These are phyloP conservation scores for Russula sp. DNA, from an alignment of 768 basidiomycete species.

Conservation along the genomic window DNA sequence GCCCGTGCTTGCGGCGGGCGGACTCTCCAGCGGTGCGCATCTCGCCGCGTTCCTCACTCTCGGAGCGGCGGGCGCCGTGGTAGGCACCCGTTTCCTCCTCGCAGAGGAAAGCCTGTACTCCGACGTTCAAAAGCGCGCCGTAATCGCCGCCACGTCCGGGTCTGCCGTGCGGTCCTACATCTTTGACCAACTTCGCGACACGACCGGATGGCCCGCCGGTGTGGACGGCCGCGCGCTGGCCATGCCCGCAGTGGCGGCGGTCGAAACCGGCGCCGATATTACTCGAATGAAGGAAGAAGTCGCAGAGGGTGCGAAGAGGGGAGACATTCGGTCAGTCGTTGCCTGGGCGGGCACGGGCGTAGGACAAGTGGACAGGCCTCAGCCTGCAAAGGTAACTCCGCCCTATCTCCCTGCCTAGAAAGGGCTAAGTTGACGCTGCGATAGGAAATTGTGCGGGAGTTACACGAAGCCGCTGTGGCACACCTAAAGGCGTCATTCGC, in stretches of 20 bases:
- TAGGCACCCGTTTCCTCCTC: constrained; percentile 72
- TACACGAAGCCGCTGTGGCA: constrained; percentile 26
- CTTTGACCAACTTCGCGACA: constrained; percentile 32
- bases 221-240: constrained; percentile 40
- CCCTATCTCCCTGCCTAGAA: not conserved
- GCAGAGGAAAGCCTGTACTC: constrained; percentile 51
- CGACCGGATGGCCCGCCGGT: constrained; percentile 32
- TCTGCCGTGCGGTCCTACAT: constrained; percentile 31
- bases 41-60: constrained; percentile 58
- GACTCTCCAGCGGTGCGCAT: constrained; percentile 58
- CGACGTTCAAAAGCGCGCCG: constrained; percentile 30
- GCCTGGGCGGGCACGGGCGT: constrained; percentile 36
- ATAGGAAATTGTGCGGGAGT: constrained; percentile 28
- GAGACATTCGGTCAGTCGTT: constrained; percentile 27
- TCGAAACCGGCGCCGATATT: constrained; percentile 17
- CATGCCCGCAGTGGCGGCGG: constrained; percentile 29
- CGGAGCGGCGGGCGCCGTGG: constrained; percentile 61
- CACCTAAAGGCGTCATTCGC: constrained; percentile 22
- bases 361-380: constrained; percentile 28
- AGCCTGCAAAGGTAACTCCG: constrained; percentile 27
- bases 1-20: constrained; percentile 69
- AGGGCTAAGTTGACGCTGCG: constrained; percentile 3
- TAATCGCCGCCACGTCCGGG: constrained; percentile 28
- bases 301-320: constrained; percentile 26
- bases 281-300: constrained; percentile 17